Evolutionary conservation across 768 basidiomycete genomes (phyloP).

Genomic region (Podaxis carcinomalis): DNA sequence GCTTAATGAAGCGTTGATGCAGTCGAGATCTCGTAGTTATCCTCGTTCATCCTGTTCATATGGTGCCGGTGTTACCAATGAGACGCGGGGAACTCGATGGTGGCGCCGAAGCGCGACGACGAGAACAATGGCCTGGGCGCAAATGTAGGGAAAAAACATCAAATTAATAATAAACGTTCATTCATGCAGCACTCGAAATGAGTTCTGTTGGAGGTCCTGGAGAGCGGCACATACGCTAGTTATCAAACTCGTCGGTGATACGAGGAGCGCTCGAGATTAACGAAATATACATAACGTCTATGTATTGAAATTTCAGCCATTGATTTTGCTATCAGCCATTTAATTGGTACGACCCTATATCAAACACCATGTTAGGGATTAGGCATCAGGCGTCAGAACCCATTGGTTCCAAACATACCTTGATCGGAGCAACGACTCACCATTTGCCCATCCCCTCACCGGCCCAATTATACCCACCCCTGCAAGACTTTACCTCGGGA

Average conservation of each 20-base stretch:
- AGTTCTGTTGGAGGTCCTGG: not conserved
- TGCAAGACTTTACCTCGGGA: not conserved
- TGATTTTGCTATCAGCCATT: not conserved
- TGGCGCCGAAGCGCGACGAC: not conserved
- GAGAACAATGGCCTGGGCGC: not conserved
- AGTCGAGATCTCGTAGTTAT: not conserved
- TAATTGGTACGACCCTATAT: not conserved
- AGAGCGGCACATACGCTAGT: not conserved
- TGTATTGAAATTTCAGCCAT: not conserved
- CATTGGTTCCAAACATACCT: not conserved
- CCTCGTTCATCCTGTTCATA: not conserved
- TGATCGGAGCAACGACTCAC: not conserved
- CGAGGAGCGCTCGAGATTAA: not conserved
- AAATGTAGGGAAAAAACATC: not conserved
- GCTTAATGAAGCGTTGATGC: not conserved
- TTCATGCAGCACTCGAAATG: not conserved
- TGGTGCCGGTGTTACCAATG: not conserved
- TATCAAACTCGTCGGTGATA: not conserved
- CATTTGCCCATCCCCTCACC: not conserved
- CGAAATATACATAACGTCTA: conserved; percentile 3
- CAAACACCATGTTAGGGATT: not conserved
- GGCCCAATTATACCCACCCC: not conserved
- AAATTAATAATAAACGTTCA: not conserved
- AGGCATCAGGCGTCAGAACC: not conserved
- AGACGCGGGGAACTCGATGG: not conserved